These are phyloP conservation scores for Escovopsis sp. DNA, from an alignment of 2,329 filamentous ascomycete species.

Conservation along the genomic window DNA sequence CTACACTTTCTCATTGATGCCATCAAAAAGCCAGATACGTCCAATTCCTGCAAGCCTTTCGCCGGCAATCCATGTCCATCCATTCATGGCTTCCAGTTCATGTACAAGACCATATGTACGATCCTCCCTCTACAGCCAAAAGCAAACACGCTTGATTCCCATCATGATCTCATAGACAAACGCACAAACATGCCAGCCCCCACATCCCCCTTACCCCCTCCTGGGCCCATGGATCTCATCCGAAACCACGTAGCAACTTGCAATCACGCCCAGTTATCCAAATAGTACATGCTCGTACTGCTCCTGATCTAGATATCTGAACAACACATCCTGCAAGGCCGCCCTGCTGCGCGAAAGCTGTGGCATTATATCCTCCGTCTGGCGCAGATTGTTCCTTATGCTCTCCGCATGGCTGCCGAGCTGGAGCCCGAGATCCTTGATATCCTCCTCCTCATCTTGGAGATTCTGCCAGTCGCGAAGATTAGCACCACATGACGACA, in stretches of 20 bases:
- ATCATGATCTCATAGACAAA: background rate
- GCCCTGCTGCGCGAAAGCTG: slow-evolving; percentile 33
- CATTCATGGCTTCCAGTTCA: no score
- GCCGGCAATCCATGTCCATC: no score
- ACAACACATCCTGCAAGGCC: slow-evolving; percentile 33
- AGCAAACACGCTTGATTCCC: no score
- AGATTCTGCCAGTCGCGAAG: slow-evolving; percentile 16
- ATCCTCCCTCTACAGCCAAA: no score
- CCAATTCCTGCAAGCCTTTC: no score
- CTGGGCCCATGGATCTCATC: no score
- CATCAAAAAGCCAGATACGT: no score
- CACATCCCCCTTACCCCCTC: background rate
- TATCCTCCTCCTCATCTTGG: slow-evolving; percentile 18
- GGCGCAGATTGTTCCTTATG: slow-evolving; percentile 37
- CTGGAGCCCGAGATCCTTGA: slow-evolving; percentile 31
- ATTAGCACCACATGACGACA: no score
- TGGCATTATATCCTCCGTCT: slow-evolving; percentile 36
- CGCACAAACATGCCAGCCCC: background rate
- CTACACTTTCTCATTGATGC: no score
- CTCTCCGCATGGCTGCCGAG: slow-evolving; percentile 42
- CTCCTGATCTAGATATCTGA: slow-evolving; percentile 28
- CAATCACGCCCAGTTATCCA: slow-evolving; percentile 11
- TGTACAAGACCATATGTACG: no score
- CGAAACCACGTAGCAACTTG: background rate
- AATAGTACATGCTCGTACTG: slow-evolving; percentile 35